Base-by-base conservation (phyloP, 768 basidiomycete genomes). In the Sarcodon aspratus region DNA sequence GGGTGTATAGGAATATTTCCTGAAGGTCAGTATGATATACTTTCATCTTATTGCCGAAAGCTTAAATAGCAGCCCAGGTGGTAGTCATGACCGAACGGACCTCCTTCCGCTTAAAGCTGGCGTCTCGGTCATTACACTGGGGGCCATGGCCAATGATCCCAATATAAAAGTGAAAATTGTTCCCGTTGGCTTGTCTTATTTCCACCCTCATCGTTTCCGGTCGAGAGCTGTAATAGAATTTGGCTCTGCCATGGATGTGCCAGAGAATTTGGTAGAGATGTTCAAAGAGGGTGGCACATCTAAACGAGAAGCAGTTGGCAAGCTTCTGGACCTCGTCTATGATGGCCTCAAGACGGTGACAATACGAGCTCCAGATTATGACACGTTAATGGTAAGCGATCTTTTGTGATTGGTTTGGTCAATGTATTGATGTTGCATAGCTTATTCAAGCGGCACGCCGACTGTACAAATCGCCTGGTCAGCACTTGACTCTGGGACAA, bases 221-320 rank as follows among this genome's bases (percentile, higher is more conserved):
- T 96, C 93, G 11, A 80, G 96, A 49, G 96, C 93, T 7, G 96
- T 99, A 27, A 86, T 99, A 45, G 96, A 99, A 61, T 99, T 98
- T 63, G 96, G 96, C 6, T 69, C 78, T 2, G 89, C 94, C 8
- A 68, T 97, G 52, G 86, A 91, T 58, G 89, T 98, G n/a, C 93
- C 95, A n/a, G 58, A 64, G 4, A 91, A 94, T 54, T 70, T 88
- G 33, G 82, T 97, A 2, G 81, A 86, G 32, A 84, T 88, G 80
- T 99, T 94, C 68, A 87, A 87, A 58, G 71, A 83, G 56, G 96
- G 96, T 7, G 96, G 96, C 6, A 61, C 70, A 12, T 75, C 82
- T 58, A 99, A 98, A 67, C 72, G 92, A 51, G 87, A 94, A 57
- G 95, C 96, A 1, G 90, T 93, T 44, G 74, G 81, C 13, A 86